Evolutionary conservation across 345 rosid genomes (phyloP).

Genomic region (sweet orange (Citrus sinensis)): DVS_A1.0 CM039169.1:30330501-30331000

Average conservation of each 20-base stretch:
- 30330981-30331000: too few relatives aligned
- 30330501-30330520: background rate
- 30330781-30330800: conserved; percentile 51
- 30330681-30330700: conserved; percentile 73
- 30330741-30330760: conserved; percentile 48
- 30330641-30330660: conserved; percentile 61
- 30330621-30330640: conserved; percentile 53
- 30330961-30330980: background rate
- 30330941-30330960: conserved; percentile 22
- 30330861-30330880: background rate
- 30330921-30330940: conserved; percentile 43
- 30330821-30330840: conserved; percentile 52
- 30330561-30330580: conserved; percentile 92
- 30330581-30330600: conserved; percentile 66
- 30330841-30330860: conserved; percentile 36
- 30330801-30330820: conserved; percentile 52
- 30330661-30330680: conserved; percentile 77
- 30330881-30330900: conserved; percentile 21
- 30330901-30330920: conserved; percentile 44
- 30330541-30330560: conserved; percentile 1
- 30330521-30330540: too few relatives aligned
- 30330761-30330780: conserved; percentile 56
- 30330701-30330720: conserved; percentile 50
- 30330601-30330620: conserved; percentile 74
- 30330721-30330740: conserved; percentile 44